Evolutionary conservation across 1,284 basidiomycete species (phyloP).

Genomic region (Somion occarium): DNA sequence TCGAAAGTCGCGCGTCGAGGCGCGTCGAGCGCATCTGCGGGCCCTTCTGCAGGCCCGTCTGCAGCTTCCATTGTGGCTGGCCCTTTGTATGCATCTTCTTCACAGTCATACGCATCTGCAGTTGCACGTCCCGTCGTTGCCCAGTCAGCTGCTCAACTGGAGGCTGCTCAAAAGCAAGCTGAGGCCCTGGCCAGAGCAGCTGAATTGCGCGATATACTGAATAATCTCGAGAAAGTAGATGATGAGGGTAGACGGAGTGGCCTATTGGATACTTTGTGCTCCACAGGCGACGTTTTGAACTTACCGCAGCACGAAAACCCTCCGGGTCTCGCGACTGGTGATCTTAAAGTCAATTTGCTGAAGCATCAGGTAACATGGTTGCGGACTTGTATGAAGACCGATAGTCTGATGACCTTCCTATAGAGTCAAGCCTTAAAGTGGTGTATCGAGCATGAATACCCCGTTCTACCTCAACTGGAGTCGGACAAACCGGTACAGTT

Average conservation of each 20-base stretch:
- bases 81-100: background rate
- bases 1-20: background rate
- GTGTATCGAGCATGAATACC: constrained; percentile 77
- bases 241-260: constrained; percentile 71
- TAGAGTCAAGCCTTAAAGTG: constrained; percentile 75
- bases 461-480: constrained; percentile 59
- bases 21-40: constrained; percentile 2
- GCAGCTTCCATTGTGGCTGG: constrained; percentile 16
- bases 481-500: constrained; percentile 80
- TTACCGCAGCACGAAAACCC: constrained; percentile 64
- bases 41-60: constrained; percentile 10
- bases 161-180: constrained; percentile 40
- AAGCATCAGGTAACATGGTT: constrained; percentile 63
- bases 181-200: constrained; percentile 54
- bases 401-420: constrained; percentile 4
- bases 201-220: constrained; percentile 63
- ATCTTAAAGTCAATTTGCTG: constrained; percentile 66
- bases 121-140: constrained; percentile 12
- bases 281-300: constrained; percentile 63
- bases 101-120: background rate
- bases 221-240: constrained; percentile 68
- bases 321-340: constrained; percentile 59
- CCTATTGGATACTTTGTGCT: constrained; percentile 62
- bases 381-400: background rate
- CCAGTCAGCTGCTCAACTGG: constrained; percentile 28